phyloP scores from a whole-genome alignment of 2,329 filamentous ascomycete genomes.

The Chrysoporthe puriensis region DNA sequence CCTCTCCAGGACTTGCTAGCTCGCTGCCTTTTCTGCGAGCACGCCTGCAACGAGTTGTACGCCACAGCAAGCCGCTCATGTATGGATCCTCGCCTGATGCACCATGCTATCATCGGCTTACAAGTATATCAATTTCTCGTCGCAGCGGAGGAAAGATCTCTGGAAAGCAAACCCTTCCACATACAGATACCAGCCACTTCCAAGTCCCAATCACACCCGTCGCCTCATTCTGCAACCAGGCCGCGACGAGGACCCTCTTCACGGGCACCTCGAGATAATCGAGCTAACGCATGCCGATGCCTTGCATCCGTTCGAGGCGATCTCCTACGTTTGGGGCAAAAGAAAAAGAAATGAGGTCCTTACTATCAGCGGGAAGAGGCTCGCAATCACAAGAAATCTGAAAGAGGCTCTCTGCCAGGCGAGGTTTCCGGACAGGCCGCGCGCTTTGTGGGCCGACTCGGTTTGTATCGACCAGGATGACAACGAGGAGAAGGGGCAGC shows the following conservation, averaged over 20 bases:
- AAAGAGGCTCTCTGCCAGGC: background rate
- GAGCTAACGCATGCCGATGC: background rate
- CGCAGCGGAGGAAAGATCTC: too few relatives aligned
- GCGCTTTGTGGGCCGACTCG: conserved; percentile 5
- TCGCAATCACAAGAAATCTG: background rate
- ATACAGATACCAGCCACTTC: background rate
- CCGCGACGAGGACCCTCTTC: background rate
- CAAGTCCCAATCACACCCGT: background rate
- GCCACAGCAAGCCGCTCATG: too few relatives aligned
- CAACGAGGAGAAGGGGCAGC: background rate
- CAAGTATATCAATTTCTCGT: too few relatives aligned
- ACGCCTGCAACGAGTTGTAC: too few relatives aligned
- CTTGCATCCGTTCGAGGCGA: background rate
- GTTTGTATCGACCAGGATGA: conserved; percentile 7
- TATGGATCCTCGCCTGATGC: too few relatives aligned
- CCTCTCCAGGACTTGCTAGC: too few relatives aligned
- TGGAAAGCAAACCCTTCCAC: too few relatives aligned
- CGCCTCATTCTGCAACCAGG: conserved; percentile 1
- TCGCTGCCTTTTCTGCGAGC: too few relatives aligned
- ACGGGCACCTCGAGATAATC: background rate
- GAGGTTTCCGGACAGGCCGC: background rate
- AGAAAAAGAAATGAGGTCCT: background rate
- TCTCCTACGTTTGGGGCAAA: background rate
- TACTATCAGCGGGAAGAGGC: background rate
- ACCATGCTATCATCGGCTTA: too few relatives aligned